These are phyloP conservation scores for Penicillium olsonii DNA, from an alignment of 2,329 filamentous ascomycete species.

Conservation along the genomic window DNA sequence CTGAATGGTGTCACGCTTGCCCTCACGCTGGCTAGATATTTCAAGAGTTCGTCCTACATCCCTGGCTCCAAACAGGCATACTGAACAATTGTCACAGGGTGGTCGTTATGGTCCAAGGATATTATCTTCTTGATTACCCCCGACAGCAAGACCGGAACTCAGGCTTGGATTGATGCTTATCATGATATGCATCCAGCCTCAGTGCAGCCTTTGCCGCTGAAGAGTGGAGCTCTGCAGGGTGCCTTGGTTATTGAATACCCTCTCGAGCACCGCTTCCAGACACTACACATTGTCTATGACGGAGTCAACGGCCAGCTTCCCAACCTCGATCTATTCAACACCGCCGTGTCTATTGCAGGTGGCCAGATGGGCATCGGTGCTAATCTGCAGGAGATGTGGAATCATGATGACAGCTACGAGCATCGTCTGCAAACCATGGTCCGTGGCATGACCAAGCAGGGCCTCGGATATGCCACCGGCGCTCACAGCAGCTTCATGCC, in stretches of 20 bases:
- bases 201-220: slow-evolving; percentile 78
- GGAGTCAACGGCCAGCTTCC: slow-evolving; percentile 94
- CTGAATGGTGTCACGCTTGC: slow-evolving; percentile 83
- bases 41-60: slow-evolving; percentile 65
- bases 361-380: slow-evolving; percentile 90
- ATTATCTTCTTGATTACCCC: slow-evolving; percentile 89
- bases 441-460: slow-evolving; percentile 89
- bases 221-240: slow-evolving; percentile 89
- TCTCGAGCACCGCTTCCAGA: slow-evolving; percentile 79
- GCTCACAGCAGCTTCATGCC: slow-evolving; percentile 96
- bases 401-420: slow-evolving; percentile 73
- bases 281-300: slow-evolving; percentile 89
- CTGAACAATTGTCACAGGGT: slow-evolving; percentile 54
- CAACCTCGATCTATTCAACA: slow-evolving; percentile 95
- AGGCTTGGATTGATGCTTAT: slow-evolving; percentile 97
- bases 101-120: slow-evolving; percentile 99
- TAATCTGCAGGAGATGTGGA: slow-evolving; percentile 81
- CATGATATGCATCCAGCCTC: slow-evolving; percentile 78
- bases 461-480: slow-evolving; percentile 82
- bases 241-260: slow-evolving; percentile 93
- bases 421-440: slow-evolving; percentile 86
- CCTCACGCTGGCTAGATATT: slow-evolving; percentile 86
- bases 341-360: slow-evolving; percentile 79
- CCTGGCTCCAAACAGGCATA: not conserved
- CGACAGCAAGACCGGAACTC: slow-evolving; percentile 85